Conservation (phyloP, 352 stramenopile genomes). For the Phytophthora rubi region DNA sequence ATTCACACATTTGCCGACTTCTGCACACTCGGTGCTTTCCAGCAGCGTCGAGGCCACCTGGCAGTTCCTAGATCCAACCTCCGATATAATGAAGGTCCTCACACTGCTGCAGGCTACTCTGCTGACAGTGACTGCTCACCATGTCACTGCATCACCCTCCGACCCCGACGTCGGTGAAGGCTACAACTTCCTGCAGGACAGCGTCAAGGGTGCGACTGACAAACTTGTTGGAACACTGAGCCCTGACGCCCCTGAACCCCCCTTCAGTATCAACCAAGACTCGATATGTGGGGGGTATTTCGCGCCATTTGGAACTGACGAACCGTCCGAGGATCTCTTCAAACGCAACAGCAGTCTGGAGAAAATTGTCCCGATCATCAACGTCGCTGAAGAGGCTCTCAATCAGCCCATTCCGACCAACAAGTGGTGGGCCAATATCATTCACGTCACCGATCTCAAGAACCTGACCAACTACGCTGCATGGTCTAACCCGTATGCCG, state of each 20-base stretch:
- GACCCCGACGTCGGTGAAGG: conserved; percentile 29
- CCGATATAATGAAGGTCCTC: conserved; percentile 23
- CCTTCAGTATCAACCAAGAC: conserved; percentile 7
- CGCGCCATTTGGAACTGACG: conserved; percentile 49
- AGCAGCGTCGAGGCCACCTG: background rate
- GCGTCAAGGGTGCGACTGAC: conserved; percentile 13
- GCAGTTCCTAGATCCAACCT: background rate
- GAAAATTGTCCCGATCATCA: conserved; percentile 62
- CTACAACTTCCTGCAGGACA: conserved; percentile 22
- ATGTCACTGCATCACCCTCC: background rate
- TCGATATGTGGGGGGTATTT: conserved; percentile 32
- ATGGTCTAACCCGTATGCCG: conserved; percentile 74
- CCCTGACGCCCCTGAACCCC: conserved; percentile 1
- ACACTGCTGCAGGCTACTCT: conserved; percentile 14
- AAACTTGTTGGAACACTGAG: conserved; percentile 23
- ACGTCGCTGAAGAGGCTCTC: conserved; percentile 58
- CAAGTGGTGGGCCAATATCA: conserved; percentile 85
- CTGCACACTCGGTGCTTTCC: conserved; percentile 18
- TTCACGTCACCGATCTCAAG: conserved; percentile 56
- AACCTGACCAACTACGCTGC: conserved; percentile 53
- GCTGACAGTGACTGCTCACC: background rate
- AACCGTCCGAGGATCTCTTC: no score
- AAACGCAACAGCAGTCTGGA: conserved; percentile 49
- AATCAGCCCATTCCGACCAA: conserved; percentile 75
- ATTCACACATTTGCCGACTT: conserved; percentile 6